Conservation (phyloP, 306 rosid genomes). For the Cicer chorassanicum region DNA sequence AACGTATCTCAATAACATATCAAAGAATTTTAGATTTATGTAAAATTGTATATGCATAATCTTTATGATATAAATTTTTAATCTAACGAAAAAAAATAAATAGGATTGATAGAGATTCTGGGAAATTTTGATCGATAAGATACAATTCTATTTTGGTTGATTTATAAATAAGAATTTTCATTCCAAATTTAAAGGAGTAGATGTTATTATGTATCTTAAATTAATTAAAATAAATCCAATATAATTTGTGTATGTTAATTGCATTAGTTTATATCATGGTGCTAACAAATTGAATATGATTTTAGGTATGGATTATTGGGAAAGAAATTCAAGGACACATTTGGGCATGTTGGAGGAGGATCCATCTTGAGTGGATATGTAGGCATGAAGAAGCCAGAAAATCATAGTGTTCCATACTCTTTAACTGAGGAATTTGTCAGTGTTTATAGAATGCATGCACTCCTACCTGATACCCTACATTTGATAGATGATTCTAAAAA, state of each 20-base stretch:
- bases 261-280: neutral
- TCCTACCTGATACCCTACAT: slow-evolving; percentile 52
- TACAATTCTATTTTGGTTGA: no score
- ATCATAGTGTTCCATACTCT: slow-evolving; percentile 67
- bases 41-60: no score
- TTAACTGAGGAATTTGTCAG: slow-evolving; percentile 62
- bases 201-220: no score
- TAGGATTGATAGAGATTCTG: rapidly evolving
- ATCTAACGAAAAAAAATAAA: no score
- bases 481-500: slow-evolving; percentile 53
- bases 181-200: no score
- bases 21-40: no score
- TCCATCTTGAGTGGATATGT: slow-evolving; percentile 54
- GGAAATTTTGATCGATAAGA: no score
- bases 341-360: slow-evolving; percentile 71
- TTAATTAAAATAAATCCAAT: no score
- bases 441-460: slow-evolving; percentile 67
- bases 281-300: neutral
- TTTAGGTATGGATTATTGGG: slow-evolving; percentile 72
- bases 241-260: neutral
- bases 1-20: no score
- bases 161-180: no score
- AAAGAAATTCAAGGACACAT: slow-evolving; percentile 69
- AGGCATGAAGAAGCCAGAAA: slow-evolving; percentile 56
- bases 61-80: no score